These are phyloP conservation scores for Simplicillium aogashimaense DNA, from an alignment of 2,329 filamentous ascomycete species.

Conservation along the genomic window DNA sequence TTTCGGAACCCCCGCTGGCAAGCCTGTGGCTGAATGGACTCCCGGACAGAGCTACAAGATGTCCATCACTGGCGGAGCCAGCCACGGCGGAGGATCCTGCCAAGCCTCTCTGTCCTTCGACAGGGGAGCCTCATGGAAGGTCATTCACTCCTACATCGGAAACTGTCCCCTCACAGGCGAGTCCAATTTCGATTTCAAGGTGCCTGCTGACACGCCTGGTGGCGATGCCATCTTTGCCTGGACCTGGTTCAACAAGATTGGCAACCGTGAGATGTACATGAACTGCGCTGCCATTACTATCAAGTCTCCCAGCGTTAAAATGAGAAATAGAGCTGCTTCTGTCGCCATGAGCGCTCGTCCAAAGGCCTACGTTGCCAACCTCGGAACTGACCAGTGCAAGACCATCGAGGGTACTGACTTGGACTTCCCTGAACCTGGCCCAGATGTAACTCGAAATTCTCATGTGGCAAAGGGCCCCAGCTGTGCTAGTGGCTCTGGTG, in stretches of 20 bases:
- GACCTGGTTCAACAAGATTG: constrained; percentile 68
- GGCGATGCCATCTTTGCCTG: constrained; percentile 60
- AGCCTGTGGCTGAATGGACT: constrained; percentile 48
- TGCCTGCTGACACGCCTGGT: constrained; percentile 52
- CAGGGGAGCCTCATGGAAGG: constrained; percentile 58
- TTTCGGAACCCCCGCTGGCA: constrained; percentile 37
- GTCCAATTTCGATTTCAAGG: constrained; percentile 51
- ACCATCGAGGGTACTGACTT: constrained; percentile 49
- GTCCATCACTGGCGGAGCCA: constrained; percentile 50
- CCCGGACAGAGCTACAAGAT: constrained; percentile 55
- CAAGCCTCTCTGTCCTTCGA: constrained; percentile 69
- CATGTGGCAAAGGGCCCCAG: constrained; percentile 26
- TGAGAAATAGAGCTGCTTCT: constrained; percentile 17
- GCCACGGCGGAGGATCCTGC: constrained; percentile 64
- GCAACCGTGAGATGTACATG: constrained; percentile 82
- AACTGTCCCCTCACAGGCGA: constrained; percentile 36
- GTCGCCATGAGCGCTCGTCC: constrained; percentile 46
- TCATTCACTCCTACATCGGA: constrained; percentile 49
- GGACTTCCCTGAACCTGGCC: constrained; percentile 56
- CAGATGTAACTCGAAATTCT: constrained; percentile 33
- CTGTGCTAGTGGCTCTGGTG: constrained; percentile 15
- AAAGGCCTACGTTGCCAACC: constrained; percentile 61
- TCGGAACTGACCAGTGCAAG: constrained; percentile 43
- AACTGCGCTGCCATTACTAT: constrained; percentile 68
- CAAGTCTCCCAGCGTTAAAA: constrained; percentile 21